Conservation (phyloP, 2,329 filamentous ascomycete species). For the Calonectria montana region DNA sequence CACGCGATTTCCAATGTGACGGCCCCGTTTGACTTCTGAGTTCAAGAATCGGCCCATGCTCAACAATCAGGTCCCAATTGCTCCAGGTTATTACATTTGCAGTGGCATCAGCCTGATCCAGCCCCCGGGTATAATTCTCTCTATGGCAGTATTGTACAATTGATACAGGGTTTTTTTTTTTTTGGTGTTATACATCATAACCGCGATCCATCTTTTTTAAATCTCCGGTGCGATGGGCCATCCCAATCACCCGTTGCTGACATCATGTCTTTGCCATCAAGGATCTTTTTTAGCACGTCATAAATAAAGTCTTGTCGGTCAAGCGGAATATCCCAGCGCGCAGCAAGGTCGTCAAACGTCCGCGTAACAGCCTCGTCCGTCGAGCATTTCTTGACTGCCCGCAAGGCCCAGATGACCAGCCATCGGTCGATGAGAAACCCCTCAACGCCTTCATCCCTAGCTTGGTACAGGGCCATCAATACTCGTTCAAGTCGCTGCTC, state of each 20-base stretch:
- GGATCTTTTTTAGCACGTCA: constrained; percentile 55
- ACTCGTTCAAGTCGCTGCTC: constrained; percentile 73
- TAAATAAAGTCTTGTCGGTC: constrained; percentile 60
- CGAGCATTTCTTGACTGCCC: constrained; percentile 73
- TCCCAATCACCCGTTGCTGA: constrained; percentile 40
- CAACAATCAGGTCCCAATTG: not conserved
- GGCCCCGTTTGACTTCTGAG: not conserved
- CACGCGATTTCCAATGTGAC: not conserved
- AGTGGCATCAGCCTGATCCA: constrained; percentile 3
- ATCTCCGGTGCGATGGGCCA: constrained; percentile 34
- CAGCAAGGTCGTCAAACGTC: constrained; percentile 63
- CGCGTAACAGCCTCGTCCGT: constrained; percentile 62
- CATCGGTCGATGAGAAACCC: constrained; percentile 67
- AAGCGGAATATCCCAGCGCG: constrained; percentile 58
- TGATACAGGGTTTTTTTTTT: constrained; percentile 37
- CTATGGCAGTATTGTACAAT: constrained; percentile 34
- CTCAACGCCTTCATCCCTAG: constrained; percentile 59
- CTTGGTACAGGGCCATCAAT: constrained; percentile 72
- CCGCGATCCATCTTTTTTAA: constrained; percentile 44
- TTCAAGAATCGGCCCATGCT: not conserved
- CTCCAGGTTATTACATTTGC: not conserved
- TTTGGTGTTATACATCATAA: constrained; percentile 36
- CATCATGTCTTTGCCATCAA: constrained; percentile 49
- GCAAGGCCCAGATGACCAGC: constrained; percentile 70
- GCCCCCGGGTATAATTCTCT: constrained; percentile 34